Conservation (phyloP, 1,139 yeast species). For the Candida buenavistaensis region DNA sequence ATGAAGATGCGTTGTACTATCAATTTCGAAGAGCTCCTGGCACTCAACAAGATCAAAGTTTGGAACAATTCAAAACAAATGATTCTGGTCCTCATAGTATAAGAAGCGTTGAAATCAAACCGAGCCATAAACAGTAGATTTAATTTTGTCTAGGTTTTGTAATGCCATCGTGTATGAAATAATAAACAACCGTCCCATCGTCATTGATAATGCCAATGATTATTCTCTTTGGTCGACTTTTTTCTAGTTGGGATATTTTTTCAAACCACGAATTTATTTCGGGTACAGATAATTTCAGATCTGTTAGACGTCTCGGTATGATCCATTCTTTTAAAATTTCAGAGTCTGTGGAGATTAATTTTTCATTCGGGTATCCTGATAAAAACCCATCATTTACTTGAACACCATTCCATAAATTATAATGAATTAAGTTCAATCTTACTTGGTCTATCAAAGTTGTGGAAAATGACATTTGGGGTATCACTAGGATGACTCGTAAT, state of each 20-base stretch:
- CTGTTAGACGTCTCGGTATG: conserved; percentile 23
- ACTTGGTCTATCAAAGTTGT: conserved; percentile 23
- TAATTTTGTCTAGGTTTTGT: conserved; percentile 58
- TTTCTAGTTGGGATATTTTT: conserved; percentile 2
- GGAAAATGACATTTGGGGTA: conserved; percentile 2
- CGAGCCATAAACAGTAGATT: conserved; percentile 1
- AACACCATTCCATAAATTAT: conserved; percentile 54
- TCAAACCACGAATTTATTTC: conserved; percentile 36
- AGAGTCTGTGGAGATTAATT: conserved; percentile 24
- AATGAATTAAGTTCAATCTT: conserved; percentile 48
- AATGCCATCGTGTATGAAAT: conserved; percentile 62
- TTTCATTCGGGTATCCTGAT: conserved; percentile 33
- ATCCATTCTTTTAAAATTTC: conserved; percentile 34
- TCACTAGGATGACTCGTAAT: not conserved
- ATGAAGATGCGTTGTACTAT: conserved; percentile 9
- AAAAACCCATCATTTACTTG: conserved; percentile 18
- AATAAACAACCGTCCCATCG: conserved; percentile 70
- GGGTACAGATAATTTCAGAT: conserved; percentile 16
- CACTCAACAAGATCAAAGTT: not conserved
- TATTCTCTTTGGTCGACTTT: conserved; percentile 36
- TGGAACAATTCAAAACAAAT: not conserved
- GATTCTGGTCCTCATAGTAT: conserved; percentile 4
- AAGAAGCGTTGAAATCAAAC: conserved; percentile 5
- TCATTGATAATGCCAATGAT: conserved; percentile 58
- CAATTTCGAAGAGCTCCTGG: conserved; percentile 9